Conservation (phyloP, 352 stramenopile genomes). For the Globisporangium rhizosaccharum region DNA sequence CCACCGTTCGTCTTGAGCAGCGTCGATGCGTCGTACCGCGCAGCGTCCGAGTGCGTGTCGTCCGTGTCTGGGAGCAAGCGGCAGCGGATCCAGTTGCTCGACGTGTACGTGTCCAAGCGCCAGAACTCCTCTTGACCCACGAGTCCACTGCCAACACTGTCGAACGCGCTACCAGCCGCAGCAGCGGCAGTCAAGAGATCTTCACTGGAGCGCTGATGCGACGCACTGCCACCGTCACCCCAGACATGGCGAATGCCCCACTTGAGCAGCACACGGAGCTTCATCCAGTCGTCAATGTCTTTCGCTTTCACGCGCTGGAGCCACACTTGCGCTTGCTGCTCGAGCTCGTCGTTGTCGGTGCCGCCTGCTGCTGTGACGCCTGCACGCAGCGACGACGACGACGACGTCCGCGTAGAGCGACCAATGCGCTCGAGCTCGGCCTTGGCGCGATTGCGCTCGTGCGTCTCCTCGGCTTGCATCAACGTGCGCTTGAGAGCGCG, state of each 20-base stretch:
- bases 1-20: slow-evolving; percentile 17
- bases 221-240: slow-evolving; percentile 10
- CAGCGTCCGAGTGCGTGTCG: slow-evolving; percentile 48
- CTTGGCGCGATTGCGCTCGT: slow-evolving; percentile 59
- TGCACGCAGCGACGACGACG: slow-evolving; percentile 4
- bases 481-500: slow-evolving; percentile 43
- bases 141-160: slow-evolving; percentile 15
- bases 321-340: slow-evolving; percentile 59
- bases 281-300: slow-evolving; percentile 86
- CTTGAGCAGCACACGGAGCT: slow-evolving; percentile 66
- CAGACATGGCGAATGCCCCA: slow-evolving; percentile 82
- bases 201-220: no score
- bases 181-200: slow-evolving; percentile 8
- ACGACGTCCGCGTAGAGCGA: slow-evolving; percentile 46
- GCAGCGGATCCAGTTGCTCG: slow-evolving; percentile 82
- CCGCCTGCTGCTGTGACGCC: slow-evolving; percentile 11
- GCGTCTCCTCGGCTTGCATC: slow-evolving; percentile 53
- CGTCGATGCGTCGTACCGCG: slow-evolving; percentile 26
- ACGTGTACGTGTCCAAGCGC: slow-evolving; percentile 82
- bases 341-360: slow-evolving; percentile 18
- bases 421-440: slow-evolving; percentile 63
- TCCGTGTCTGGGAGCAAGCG: slow-evolving; percentile 76
- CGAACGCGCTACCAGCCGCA: slow-evolving; percentile 12
- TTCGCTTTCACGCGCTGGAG: slow-evolving; percentile 79
- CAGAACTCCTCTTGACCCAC: slow-evolving; percentile 69